Evolutionary conservation across 176 grass and related monocot species (phyloP).

Genomic region (Eleusine coracana): DNA sequence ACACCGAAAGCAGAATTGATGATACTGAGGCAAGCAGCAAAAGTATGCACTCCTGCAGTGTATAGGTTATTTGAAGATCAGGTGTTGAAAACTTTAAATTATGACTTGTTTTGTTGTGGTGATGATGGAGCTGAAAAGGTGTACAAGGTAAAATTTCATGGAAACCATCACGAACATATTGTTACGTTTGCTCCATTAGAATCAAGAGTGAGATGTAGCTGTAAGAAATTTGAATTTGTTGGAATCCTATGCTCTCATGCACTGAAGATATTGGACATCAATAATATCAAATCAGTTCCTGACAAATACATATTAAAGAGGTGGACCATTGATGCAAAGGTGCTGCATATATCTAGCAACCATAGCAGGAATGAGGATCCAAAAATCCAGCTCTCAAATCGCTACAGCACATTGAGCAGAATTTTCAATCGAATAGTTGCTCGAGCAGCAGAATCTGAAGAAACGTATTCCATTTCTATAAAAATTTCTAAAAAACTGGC

Average conservation of each 20-base stretch:
- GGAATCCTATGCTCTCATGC: not conserved
- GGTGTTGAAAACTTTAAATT: no score
- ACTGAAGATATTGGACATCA: conserved; percentile 20
- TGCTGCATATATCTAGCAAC: not conserved
- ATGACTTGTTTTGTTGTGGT: no score
- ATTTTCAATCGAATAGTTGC: not conserved
- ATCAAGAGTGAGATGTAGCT: not conserved
- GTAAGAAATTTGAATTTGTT: conserved; percentile 20
- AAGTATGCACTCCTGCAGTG: no score
- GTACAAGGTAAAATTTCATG: no score
- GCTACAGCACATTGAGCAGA: not conserved
- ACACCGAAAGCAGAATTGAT: no score
- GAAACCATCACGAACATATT: not conserved
- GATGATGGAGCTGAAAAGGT: no score
- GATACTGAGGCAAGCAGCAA: no score
- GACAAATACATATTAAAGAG: not conserved
- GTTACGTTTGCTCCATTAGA: not conserved
- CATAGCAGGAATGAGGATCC: not conserved
- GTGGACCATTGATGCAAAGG: conserved; percentile 20
- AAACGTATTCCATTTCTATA: conserved; percentile 16
- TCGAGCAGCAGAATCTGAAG: not conserved
- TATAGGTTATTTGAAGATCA: no score
- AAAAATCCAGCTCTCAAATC: not conserved
- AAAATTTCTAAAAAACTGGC: not conserved
- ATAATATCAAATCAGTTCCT: conserved; percentile 12